A percentile compares a stretch with the other conserved stretches of the same genome.
phyloP scores from a whole-genome alignment of 2,329 filamentous ascomycete genomes.

The Drechmeria coniospora region DNA sequence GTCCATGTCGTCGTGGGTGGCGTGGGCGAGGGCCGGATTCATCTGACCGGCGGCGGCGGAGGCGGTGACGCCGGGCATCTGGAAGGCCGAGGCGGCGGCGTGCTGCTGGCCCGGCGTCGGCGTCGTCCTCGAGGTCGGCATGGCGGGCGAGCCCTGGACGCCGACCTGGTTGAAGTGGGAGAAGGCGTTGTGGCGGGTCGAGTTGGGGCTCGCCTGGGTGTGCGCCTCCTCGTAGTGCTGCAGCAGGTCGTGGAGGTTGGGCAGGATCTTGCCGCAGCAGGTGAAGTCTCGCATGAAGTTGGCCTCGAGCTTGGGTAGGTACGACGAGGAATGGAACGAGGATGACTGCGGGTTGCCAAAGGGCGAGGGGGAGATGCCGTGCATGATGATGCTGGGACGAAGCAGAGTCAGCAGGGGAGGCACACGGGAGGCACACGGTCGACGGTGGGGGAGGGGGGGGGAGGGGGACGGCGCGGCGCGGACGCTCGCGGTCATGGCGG shows the following conservation, averaged over 20 bases:
- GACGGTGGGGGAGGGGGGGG: neutral
- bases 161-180: conserved; percentile 23
- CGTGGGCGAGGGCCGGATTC: conserved; percentile 25
- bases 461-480: neutral
- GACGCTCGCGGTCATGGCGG: no score
- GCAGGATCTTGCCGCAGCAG: conserved; percentile 80
- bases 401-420: conserved; percentile 2
- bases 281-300: conserved; percentile 97
- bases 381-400: conserved; percentile 68
- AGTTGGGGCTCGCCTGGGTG: conserved; percentile 46
- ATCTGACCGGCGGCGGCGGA: conserved; percentile 19
- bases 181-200: conserved; percentile 24
- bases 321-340: conserved; percentile 91
- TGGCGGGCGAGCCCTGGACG: conserved; percentile 15
- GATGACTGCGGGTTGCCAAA: conserved; percentile 60
- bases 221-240: conserved; percentile 96
- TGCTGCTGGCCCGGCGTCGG: conserved; percentile 18
- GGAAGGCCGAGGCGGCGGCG: conserved; percentile 16
- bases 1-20: conserved; percentile 52
- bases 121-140: conserved; percentile 17
- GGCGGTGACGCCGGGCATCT: conserved; percentile 20
- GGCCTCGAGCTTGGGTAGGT: conserved; percentile 88
- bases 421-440: conserved; percentile 1
- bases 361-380: conserved; percentile 78
- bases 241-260: conserved; percentile 83